phyloP scores from a whole-genome alignment of 2,329 filamentous ascomycete species.

The Colletotrichum sp. region DNA sequence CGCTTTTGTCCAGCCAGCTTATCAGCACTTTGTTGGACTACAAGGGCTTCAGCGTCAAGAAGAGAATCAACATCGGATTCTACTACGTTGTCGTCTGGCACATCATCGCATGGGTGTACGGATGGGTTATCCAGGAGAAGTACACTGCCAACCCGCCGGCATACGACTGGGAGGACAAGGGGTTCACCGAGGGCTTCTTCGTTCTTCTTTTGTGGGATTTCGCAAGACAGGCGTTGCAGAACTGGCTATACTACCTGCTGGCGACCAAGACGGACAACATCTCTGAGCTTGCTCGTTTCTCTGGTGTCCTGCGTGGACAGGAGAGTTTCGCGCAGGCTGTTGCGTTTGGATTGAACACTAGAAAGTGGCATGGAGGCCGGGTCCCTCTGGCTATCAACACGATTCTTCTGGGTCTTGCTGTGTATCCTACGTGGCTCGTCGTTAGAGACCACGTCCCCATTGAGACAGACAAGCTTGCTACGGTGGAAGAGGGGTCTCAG shows the following conservation, averaged over 20 bases:
- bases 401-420: slow-evolving; percentile 36
- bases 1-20: slow-evolving; percentile 47
- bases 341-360: slow-evolving; percentile 42
- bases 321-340: slow-evolving; percentile 46
- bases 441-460: slow-evolving; percentile 33
- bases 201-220: slow-evolving; percentile 55
- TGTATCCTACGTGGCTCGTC: slow-evolving; percentile 33
- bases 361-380: slow-evolving; percentile 40
- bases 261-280: slow-evolving; percentile 62
- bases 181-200: slow-evolving; percentile 52
- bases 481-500: background rate
- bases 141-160: slow-evolving; percentile 46
- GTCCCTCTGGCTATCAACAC: slow-evolving; percentile 44
- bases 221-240: slow-evolving; percentile 56
- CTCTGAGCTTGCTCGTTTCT: slow-evolving; percentile 50
- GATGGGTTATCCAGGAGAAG: slow-evolving; percentile 57
- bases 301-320: slow-evolving; percentile 43
- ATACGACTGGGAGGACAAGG: slow-evolving; percentile 45
- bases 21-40: slow-evolving; percentile 52
- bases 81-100: slow-evolving; percentile 51
- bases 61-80: slow-evolving; percentile 46
- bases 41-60: slow-evolving; percentile 38
- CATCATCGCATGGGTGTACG: slow-evolving; percentile 55
- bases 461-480: slow-evolving; percentile 21
- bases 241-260: slow-evolving; percentile 62